Percentiles rank a stretch among this genome's conserved stretches.
Evolutionary conservation across 1,284 basidiomycete genomes (phyloP).

Genomic region (Boletus holoroseus): DNA sequence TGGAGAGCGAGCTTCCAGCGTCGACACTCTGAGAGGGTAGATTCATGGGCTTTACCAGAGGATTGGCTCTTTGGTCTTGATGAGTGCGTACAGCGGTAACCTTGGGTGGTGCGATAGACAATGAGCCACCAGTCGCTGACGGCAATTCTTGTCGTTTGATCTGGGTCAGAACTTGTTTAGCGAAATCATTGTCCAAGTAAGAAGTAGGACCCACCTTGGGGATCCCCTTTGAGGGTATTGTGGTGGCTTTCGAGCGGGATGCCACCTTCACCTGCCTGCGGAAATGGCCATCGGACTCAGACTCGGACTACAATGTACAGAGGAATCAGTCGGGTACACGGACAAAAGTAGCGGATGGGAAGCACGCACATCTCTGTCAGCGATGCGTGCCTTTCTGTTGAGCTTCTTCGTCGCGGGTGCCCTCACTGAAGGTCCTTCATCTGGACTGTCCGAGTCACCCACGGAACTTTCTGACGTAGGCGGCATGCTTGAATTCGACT

Average conservation of each 20-base stretch:
- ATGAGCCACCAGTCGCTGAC: neutral
- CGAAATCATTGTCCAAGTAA: slow-evolving; percentile 1
- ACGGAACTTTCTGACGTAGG: slow-evolving; percentile 9
- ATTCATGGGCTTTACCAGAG: slow-evolving; percentile 28
- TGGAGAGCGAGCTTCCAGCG: slow-evolving; percentile 39
- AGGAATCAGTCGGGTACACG: neutral
- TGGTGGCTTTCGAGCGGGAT: slow-evolving; percentile 4
- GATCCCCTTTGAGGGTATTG: slow-evolving; percentile 1
- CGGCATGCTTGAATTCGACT: slow-evolving; percentile 11
- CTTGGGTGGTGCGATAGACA: slow-evolving; percentile 17
- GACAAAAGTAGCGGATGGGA: neutral
- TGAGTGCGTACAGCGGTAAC: slow-evolving; percentile 24
- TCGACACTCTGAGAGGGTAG: slow-evolving; percentile 23
- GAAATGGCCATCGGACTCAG: slow-evolving; percentile 9
- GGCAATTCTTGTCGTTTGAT: slow-evolving; percentile 7
- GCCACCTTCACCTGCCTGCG: slow-evolving; percentile 3
- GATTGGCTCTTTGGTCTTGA: slow-evolving; percentile 29
- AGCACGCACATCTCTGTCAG: slow-evolving; percentile 18
- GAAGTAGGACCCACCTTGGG: slow-evolving; percentile 14
- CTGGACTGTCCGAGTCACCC: slow-evolving; percentile 10
- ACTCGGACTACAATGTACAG: slow-evolving; percentile 19
- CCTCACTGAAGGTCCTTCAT: slow-evolving; percentile 1
- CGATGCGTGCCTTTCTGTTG: slow-evolving; percentile 4
- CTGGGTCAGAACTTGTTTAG: slow-evolving; percentile 2
- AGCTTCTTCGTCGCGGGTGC: neutral